These are phyloP conservation scores for Brassica cretica DNA, from an alignment of 345 rosid genomes.

Conservation along the genomic window DNA sequence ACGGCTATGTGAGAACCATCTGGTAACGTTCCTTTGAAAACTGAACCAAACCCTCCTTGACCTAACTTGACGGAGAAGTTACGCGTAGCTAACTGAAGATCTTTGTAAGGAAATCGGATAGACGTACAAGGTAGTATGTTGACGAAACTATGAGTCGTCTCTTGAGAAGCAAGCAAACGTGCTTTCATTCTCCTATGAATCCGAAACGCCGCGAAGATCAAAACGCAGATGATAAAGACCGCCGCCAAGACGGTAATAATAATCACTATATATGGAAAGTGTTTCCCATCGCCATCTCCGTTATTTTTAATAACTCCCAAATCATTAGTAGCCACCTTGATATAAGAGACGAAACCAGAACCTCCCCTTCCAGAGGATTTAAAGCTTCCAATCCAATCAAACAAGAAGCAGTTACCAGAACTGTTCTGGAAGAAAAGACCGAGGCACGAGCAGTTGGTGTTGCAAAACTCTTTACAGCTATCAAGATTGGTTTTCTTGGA, in stretches of 20 bases:
- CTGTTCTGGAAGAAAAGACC: slow-evolving; percentile 68
- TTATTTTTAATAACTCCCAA: slow-evolving; percentile 23
- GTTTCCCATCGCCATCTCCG: slow-evolving; percentile 37
- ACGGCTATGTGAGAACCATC: slow-evolving; percentile 84
- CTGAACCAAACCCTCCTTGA: slow-evolving; percentile 94
- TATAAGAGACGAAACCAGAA: slow-evolving; percentile 52
- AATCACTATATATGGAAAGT: slow-evolving; percentile 51
- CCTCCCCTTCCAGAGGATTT: slow-evolving; percentile 38
- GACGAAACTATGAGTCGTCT: background rate
- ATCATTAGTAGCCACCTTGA: slow-evolving; percentile 51
- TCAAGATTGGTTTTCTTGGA: slow-evolving; percentile 50
- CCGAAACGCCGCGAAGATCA: slow-evolving; percentile 51
- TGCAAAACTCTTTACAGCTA: slow-evolving; percentile 69
- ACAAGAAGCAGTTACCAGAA: slow-evolving; percentile 70
- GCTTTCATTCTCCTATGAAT: slow-evolving; percentile 40
- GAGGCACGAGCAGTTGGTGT: slow-evolving; percentile 69
- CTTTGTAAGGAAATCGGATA: slow-evolving; percentile 61
- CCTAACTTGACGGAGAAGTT: slow-evolving; percentile 82
- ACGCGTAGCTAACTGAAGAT: slow-evolving; percentile 73
- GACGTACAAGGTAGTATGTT: slow-evolving; percentile 22
- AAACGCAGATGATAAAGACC: slow-evolving; percentile 44
- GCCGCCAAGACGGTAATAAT: slow-evolving; percentile 48
- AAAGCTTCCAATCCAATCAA: slow-evolving; percentile 70
- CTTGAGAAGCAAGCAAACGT: background rate
- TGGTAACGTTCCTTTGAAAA: slow-evolving; percentile 68